Base-by-base conservation (phyloP, 441 rosid genomes). In the Viola pubescens region DNA sequence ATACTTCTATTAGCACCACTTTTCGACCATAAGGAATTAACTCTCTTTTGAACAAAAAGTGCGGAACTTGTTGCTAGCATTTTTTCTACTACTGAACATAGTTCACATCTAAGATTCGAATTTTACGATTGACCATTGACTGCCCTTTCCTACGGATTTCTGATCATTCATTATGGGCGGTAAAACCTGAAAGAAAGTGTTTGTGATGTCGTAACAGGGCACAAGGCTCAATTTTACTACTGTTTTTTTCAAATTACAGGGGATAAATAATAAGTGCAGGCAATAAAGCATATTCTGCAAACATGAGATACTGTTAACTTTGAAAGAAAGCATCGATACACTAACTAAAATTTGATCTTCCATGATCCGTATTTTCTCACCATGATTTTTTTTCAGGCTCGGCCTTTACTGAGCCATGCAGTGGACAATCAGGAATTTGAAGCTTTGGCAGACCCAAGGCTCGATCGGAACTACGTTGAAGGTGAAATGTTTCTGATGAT, bases 401-500 rank as follows among this genome's bases (percentile, higher is more conserved):
- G 98, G 43, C 98, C 94, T 56, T 73, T 87, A 75, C 81, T 91
- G 55, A 79, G 77, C 70, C 81, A 78, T 44, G 91, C 86, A 16
- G 68, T 83, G 8, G 91, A 88, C 40, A 78, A 74, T n/a, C 80
- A 81, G 58, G 84, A 81, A 14, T 81, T 79, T 63, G 77, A 75
- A 6, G 64, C 65, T 42, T 59, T 91, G 76, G 84, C 63, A 42
- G 97, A 91, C 73, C 87, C 89, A 12, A 80, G 77, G 75, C 86
- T 91, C 3, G 84, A 66, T 55, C 72, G 73, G 52, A 79, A 79
- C 67, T 89, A 80, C 59, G 71, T 75, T 45, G 82, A 67, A 42
- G 65, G 71, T 55, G 91, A 87, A 75, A 84, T 91, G 94, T 82
- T 87, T 48, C 64, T 58, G 51, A 80, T 91, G 97, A 78, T 89